Conservation (phyloP, 441 rosid genomes). For the Pelargonium exstipulatum region DNA sequence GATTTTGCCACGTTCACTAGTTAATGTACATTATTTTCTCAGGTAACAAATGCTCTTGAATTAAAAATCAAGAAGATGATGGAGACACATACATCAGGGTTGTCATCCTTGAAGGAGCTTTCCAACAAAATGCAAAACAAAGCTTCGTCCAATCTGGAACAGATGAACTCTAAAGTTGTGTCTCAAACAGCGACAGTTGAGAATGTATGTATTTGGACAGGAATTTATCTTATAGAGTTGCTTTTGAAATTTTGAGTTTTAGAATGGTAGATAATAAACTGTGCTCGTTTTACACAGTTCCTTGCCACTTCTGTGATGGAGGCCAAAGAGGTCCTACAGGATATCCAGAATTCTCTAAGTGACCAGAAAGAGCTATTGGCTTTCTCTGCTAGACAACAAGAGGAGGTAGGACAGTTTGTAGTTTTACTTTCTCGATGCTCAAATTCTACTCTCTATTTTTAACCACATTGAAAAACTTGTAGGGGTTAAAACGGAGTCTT, state of each 20-base stretch:
- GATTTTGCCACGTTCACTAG: background rate
- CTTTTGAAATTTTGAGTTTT: background rate
- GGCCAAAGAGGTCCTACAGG: conserved; percentile 47
- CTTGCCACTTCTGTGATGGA: conserved; percentile 44
- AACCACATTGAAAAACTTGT: conserved; percentile 13
- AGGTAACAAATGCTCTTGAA: conserved; percentile 60
- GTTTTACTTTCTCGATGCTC: background rate
- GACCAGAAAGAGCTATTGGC: conserved; percentile 58
- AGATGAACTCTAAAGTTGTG: conserved; percentile 34
- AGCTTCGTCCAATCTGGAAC: conserved; percentile 48
- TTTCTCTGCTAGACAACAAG: conserved; percentile 54
- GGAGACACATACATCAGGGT: conserved; percentile 48
- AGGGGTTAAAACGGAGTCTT: conserved; percentile 57
- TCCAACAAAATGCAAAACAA: conserved; percentile 42
- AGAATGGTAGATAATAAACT: conserved; percentile 2
- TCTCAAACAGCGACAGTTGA: conserved; percentile 46
- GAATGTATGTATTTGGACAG: conserved; percentile 38
- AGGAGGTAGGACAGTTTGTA: conserved; percentile 40
- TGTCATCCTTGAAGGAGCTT: conserved; percentile 44
- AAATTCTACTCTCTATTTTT: background rate
- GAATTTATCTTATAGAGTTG: conserved; percentile 4
- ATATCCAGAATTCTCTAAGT: conserved; percentile 49
- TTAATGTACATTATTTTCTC: conserved; percentile 22
- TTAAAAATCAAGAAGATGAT: conserved; percentile 50
- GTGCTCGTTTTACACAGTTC: conserved; percentile 38